Conservation (phyloP, 176 grass and related monocot genomes). For the Triticum turgidum region DNA sequence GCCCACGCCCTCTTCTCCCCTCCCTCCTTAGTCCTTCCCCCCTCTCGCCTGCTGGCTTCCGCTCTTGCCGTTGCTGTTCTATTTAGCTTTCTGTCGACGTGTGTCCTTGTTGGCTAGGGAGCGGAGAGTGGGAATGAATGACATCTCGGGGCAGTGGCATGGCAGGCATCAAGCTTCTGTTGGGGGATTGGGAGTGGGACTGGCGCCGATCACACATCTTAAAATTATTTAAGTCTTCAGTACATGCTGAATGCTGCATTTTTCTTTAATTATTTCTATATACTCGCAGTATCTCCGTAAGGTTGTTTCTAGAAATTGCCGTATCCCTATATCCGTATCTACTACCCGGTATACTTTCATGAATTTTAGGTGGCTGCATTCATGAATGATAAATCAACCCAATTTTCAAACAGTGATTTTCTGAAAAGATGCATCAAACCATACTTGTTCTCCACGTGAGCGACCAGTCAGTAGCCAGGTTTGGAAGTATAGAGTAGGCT, state of each 20-base stretch:
- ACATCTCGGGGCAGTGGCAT: neutral
- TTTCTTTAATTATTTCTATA: neutral
- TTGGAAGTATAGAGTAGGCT: no score
- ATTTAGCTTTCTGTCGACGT: no score
- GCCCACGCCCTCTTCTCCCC: neutral
- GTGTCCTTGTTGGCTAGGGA: neutral
- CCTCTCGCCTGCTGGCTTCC: neutral
- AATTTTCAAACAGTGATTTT: neutral
- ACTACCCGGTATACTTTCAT: neutral
- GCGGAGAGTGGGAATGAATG: neutral
- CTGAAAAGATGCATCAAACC: neutral
- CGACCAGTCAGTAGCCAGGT: no score
- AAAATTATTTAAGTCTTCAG: neutral
- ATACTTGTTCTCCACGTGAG: no score
- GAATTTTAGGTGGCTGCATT: neutral
- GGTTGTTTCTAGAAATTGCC: no score
- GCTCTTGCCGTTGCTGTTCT: neutral
- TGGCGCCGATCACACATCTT: neutral
- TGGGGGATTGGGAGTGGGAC: neutral
- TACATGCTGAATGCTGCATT: neutral
- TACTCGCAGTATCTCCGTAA: neutral
- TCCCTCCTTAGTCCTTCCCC: neutral
- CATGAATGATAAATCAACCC: neutral
- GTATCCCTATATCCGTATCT: neutral
- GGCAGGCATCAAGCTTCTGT: neutral